These are phyloP conservation scores for Lagerstroemia speciosa DNA, from an alignment of 345 rosid species.

Conservation along the genomic window DNA sequence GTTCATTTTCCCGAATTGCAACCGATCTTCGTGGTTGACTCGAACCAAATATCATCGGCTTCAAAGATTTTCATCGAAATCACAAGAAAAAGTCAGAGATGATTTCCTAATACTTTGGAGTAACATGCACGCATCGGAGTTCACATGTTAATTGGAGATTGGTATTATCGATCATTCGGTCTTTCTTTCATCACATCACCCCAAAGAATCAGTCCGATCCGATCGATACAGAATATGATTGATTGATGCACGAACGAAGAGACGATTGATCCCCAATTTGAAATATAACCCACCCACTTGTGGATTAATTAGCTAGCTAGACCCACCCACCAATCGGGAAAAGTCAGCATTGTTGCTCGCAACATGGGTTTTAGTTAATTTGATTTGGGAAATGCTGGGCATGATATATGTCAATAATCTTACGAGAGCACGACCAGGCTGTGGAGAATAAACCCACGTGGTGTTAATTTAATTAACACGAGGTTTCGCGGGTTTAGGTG, in stretches of 20 bases:
- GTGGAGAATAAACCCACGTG: constrained; percentile 42
- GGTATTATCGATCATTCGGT: too few species aligned
- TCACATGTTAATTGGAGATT: too few species aligned
- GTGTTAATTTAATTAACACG: background rate
- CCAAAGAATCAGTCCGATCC: too few species aligned
- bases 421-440: constrained; percentile 36
- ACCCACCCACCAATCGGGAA: too few species aligned
- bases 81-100: too few species aligned
- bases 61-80: too few species aligned
- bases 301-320: background rate
- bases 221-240: too few species aligned
- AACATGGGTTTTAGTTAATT: background rate
- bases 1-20: too few species aligned
- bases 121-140: too few species aligned
- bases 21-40: too few species aligned
- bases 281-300: background rate
- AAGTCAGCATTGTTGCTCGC: constrained; percentile 7
- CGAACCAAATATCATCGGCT: too few species aligned
- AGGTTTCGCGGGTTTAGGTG: background rate
- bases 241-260: background rate
- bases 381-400: constrained; percentile 1
- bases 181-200: background rate
- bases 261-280: background rate
- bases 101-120: too few species aligned
- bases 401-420: constrained; percentile 10